These are phyloP conservation scores for Pseudotulostoma volvatum DNA, from an alignment of 495 filamentous ascomycete genomes.

Conservation along the genomic window DNA sequence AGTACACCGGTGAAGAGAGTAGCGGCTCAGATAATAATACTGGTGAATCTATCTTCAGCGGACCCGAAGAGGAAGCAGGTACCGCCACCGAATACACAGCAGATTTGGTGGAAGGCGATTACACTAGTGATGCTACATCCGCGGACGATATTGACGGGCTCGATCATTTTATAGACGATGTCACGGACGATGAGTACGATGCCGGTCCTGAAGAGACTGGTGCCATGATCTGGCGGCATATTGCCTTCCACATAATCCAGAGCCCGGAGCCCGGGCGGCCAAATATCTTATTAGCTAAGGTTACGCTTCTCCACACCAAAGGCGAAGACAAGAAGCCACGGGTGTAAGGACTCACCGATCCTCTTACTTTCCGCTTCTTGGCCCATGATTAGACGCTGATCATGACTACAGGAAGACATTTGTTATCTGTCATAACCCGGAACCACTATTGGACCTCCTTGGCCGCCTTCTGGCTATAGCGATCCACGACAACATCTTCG, in stretches of 20 bases:
- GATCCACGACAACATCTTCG: constrained; percentile 4
- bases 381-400: background rate
- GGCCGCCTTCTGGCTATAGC: constrained; percentile 3
- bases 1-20: too few relatives aligned
- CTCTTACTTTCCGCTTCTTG: too few relatives aligned
- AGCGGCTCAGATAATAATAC: too few relatives aligned
- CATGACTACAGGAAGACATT: constrained; percentile 4
- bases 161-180: background rate
- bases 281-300: background rate
- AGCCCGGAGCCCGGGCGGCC: too few relatives aligned
- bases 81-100: too few relatives aligned
- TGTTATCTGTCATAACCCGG: constrained; percentile 4
- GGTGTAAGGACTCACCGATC: background rate
- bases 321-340: background rate
- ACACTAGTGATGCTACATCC: background rate
- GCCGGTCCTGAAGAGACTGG: background rate
- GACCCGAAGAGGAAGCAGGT: too few relatives aligned
- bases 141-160: background rate
- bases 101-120: too few relatives aligned
- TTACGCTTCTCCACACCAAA: background rate
- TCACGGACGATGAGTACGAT: constrained; percentile 1
- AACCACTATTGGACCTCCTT: constrained; percentile 5
- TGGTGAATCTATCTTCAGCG: too few relatives aligned
- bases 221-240: constrained; percentile 1
- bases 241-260: background rate